Conservation (phyloP, 768 basidiomycete species). For the Calocera cornea region DNA sequence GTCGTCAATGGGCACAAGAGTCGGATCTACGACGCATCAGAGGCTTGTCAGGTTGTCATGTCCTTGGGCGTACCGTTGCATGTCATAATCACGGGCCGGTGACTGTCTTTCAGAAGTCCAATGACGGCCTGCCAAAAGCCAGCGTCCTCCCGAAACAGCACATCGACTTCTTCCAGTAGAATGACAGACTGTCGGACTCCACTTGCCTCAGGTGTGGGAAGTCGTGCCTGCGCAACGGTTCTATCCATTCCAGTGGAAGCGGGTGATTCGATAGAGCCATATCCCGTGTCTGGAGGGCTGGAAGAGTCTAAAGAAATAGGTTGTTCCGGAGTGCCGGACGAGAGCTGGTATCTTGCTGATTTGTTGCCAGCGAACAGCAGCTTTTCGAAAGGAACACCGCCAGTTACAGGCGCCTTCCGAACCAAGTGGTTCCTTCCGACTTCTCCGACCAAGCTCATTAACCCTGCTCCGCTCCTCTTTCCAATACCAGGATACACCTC, state of each 20-base stretch:
- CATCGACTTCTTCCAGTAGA: conserved; percentile 88
- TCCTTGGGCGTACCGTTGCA: conserved; percentile 63
- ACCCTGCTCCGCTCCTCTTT: conserved; percentile 63
- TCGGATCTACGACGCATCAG: conserved; percentile 39
- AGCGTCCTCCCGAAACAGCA: conserved; percentile 73
- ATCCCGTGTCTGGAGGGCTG: neutral
- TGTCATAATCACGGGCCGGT: conserved; percentile 81
- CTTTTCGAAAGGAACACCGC: neutral
- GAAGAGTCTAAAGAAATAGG: neutral
- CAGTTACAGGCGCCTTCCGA: conserved; percentile 10
- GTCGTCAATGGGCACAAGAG: conserved; percentile 53
- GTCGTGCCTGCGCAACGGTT: neutral
- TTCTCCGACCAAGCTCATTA: conserved; percentile 75
- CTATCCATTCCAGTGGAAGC: neutral
- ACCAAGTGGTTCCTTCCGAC: conserved; percentile 89
- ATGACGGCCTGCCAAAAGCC: conserved; percentile 78
- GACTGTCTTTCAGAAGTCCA: conserved; percentile 67
- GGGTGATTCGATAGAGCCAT: neutral
- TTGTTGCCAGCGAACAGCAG: neutral
- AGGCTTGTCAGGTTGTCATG: neutral
- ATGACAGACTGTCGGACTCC: conserved; percentile 69
- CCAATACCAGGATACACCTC: conserved; percentile 95
- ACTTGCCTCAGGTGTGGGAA: neutral
- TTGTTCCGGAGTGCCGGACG: neutral
- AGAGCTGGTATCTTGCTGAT: neutral